A percentile compares a stretch with the other conserved stretches of the same genome.
Evolutionary conservation across 306 rosid species (phyloP).

Genomic region (Sicyos edulis): DNA sequence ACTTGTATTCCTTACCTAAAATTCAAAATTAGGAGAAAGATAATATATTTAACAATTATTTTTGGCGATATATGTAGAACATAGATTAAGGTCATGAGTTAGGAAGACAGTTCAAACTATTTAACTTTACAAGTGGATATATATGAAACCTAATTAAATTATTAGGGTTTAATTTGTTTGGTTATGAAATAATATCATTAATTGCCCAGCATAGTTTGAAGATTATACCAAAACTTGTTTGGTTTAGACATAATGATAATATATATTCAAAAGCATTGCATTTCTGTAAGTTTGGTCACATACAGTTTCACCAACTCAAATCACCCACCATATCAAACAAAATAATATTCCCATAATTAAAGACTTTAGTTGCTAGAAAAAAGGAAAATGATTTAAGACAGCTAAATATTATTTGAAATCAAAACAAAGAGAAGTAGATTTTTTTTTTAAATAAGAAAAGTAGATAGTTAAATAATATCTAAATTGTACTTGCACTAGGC

Average conservation of each 20-base stretch:
- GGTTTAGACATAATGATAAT: background rate
- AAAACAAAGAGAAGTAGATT: background rate
- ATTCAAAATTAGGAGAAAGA: background rate
- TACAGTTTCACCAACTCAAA: constrained; percentile 13
- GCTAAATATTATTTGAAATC: background rate
- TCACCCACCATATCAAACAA: constrained; percentile 6
- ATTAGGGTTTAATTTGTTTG: constrained; percentile 1
- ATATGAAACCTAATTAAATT: background rate
- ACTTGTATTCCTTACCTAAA: background rate
- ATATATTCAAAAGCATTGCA: constrained; percentile 6
- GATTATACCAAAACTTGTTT: background rate
- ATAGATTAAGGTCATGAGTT: background rate
- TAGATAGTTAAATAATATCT: background rate
- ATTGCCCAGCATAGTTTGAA: constrained; percentile 5
- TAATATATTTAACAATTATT: background rate
- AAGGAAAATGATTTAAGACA: background rate
- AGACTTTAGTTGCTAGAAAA: background rate
- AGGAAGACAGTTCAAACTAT: background rate
- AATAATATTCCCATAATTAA: background rate
- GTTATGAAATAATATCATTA: constrained; percentile 9
- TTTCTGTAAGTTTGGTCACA: constrained; percentile 6
- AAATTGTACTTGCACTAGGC: background rate
- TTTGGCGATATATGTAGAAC: background rate
- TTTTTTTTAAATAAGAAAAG: no score
- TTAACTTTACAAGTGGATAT: background rate